phyloP scores from a whole-genome alignment of 441 rosid genomes.

The Kokia cookei region DNA sequence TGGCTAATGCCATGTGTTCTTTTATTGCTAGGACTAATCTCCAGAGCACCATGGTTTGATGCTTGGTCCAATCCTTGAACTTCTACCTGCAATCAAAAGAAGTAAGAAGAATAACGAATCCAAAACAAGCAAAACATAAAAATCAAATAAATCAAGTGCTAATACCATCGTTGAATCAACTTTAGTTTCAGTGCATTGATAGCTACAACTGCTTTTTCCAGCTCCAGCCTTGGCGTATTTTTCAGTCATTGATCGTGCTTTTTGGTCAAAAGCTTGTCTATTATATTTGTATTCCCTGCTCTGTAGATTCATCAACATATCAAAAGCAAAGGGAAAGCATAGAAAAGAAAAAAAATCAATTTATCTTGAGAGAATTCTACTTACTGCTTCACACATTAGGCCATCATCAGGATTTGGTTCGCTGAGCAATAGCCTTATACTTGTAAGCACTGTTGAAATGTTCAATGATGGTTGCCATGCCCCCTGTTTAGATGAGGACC shows the following conservation, averaged over 20 bases:
- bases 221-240: slow-evolving; percentile 50
- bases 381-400: slow-evolving; percentile 73
- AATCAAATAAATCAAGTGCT: neutral
- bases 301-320: slow-evolving; percentile 35
- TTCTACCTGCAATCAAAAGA: slow-evolving; percentile 28
- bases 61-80: slow-evolving; percentile 16
- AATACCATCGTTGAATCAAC: slow-evolving; percentile 18
- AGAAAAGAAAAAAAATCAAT: neutral
- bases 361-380: slow-evolving; percentile 15
- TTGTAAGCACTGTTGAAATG: slow-evolving; percentile 68
- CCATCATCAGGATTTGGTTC: slow-evolving; percentile 89
- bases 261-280: slow-evolving; percentile 59
- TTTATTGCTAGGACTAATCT: slow-evolving; percentile 14
- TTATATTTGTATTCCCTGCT: slow-evolving; percentile 80
- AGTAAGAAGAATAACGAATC: neutral
- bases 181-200: slow-evolving; percentile 17
- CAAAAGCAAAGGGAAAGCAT: neutral
- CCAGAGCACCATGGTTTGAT: slow-evolving; percentile 21
- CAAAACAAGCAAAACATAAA: neutral
- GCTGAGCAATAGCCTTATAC: slow-evolving; percentile 60
- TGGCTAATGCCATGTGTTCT: slow-evolving; percentile 19
- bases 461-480: slow-evolving; percentile 91
- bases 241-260: slow-evolving; percentile 65
- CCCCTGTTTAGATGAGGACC: slow-evolving; percentile 35
- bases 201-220: slow-evolving; percentile 21